phyloP scores from a whole-genome alignment of 176 grass and related monocot species.

The Pontederia crassipes region DNA sequence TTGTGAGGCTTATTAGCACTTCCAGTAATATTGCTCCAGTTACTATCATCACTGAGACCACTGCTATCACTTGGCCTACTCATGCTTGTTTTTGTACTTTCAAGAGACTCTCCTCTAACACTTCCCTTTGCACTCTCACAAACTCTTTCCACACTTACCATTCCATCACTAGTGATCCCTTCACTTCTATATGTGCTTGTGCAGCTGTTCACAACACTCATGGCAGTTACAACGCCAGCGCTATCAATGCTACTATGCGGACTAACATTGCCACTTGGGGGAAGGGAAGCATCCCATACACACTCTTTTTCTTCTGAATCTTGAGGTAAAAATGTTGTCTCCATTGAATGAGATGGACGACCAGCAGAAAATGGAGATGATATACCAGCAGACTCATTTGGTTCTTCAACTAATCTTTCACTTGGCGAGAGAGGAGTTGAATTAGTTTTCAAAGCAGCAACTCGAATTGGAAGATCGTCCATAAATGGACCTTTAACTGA shows the following conservation, averaged over 20 bases:
- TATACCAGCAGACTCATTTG: constrained; percentile 26
- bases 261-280: constrained; percentile 89
- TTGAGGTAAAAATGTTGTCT: constrained; percentile 31
- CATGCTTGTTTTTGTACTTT: constrained; percentile 86
- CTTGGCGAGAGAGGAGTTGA: constrained; percentile 15
- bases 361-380: constrained; percentile 21
- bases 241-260: constrained; percentile 94
- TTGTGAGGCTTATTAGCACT: constrained; percentile 85
- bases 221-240: constrained; percentile 46
- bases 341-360: constrained; percentile 30
- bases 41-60: constrained; percentile 75
- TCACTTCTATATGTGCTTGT: constrained; percentile 55
- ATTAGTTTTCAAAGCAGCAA: constrained; percentile 40
- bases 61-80: constrained; percentile 89
- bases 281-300: constrained; percentile 83
- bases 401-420: constrained; percentile 37
- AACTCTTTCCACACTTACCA: constrained; percentile 36
- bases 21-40: constrained; percentile 80
- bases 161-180: constrained; percentile 26
- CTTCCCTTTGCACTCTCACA: constrained; percentile 43
- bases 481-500: constrained; percentile 64
- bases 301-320: constrained; percentile 84
- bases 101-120: constrained; percentile 45
- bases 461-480: constrained; percentile 50
- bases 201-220: constrained; percentile 37